Evolutionary conservation across 345 rosid species (phyloP), one percentile per base, ranked within the genome.

Genomic region (Sisymbrium irio): DNA sequence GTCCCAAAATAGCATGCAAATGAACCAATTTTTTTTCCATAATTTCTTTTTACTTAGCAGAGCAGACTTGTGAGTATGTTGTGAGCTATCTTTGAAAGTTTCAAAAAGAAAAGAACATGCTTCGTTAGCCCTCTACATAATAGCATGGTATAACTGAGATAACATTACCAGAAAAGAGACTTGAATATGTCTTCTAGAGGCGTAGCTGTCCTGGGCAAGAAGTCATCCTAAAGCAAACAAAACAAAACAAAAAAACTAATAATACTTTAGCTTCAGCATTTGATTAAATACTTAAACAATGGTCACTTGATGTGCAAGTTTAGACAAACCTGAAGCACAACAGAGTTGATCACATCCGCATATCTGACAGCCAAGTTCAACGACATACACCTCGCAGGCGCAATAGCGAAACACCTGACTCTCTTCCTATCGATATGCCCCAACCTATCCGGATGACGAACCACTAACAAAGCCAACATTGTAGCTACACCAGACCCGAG

Each of bases 371-470:
- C 97, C 87, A 95, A 81, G 77, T 92, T 95, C 59, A 95, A 81
- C 0, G 97, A 92, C 96, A 95, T 90, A 72, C 97, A 95, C 85
- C 99, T 88, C 49, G 99, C 97, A 79, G 99, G 97, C 9, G 99
- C 97, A 39, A 92, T 86, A 33, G 97, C 97, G 45, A 83, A 95
- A 84, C 99, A 86, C 73, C 99, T 85, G n/a, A 92, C 82, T 78
- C 96, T 87, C 69, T 77, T 85, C 67, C 97, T 84, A 22, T 91
- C 89, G 12, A 95, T 84, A 62, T 83, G 79, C 60, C 88, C 97
- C 77, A 89, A 72, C 78, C 83, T 86, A 76, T 84, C 88, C 5
- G 80, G 85, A 78, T 82, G 80, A 11, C 73, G 77, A 71, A 82
- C 93, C 65, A 82, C 92, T 45, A 90, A 85, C 79, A 92, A 82